These are phyloP conservation scores for Bullera alba DNA, from an alignment of 768 basidiomycete genomes.

Conservation along the genomic window DNA sequence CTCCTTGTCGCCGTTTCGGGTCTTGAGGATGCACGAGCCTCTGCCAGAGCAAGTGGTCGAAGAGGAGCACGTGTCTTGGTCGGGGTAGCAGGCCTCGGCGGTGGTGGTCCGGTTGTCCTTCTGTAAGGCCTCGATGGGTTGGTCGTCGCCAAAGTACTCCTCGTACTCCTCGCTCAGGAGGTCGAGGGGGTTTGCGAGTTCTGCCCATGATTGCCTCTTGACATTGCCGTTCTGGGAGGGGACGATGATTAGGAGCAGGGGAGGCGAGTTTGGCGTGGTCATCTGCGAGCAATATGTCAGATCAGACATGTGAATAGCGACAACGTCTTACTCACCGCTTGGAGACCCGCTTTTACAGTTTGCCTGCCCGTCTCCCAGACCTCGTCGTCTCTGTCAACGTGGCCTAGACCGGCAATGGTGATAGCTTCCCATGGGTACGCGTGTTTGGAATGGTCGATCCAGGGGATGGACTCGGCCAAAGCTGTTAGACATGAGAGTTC, in stretches of 20 bases:
- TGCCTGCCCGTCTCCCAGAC: slow-evolving; percentile 32
- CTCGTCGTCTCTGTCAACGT: slow-evolving; percentile 19
- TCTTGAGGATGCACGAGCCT: slow-evolving; percentile 28
- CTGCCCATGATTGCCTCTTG: background rate
- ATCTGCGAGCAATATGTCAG: slow-evolving; percentile 26
- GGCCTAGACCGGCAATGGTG: slow-evolving; percentile 30
- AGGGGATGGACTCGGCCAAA: slow-evolving; percentile 36
- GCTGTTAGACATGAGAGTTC: slow-evolving; percentile 38
- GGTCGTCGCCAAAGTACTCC: slow-evolving; percentile 1
- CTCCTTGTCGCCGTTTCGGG: slow-evolving; percentile 22
- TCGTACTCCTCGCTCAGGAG: slow-evolving; percentile 5
- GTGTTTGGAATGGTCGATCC: slow-evolving; percentile 16
- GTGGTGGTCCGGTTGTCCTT: slow-evolving; percentile 3
- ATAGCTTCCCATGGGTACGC: slow-evolving; percentile 37
- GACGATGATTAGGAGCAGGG: slow-evolving; percentile 40
- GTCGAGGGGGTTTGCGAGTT: background rate
- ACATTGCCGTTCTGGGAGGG: slow-evolving; percentile 10
- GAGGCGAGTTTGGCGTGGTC: slow-evolving; percentile 36
- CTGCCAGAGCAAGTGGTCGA: slow-evolving; percentile 34
- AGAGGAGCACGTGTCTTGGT: slow-evolving; percentile 32
- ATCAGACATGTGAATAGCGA: background rate
- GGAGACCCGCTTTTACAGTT: slow-evolving; percentile 37
- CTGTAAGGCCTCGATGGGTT: slow-evolving; percentile 3
- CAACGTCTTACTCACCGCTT: slow-evolving; percentile 29
- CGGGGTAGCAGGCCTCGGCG: slow-evolving; percentile 31